These are phyloP conservation scores for Bothriochloa decipiens DNA, from an alignment of 176 grass and related monocot species.

Conservation along the genomic window DNA sequence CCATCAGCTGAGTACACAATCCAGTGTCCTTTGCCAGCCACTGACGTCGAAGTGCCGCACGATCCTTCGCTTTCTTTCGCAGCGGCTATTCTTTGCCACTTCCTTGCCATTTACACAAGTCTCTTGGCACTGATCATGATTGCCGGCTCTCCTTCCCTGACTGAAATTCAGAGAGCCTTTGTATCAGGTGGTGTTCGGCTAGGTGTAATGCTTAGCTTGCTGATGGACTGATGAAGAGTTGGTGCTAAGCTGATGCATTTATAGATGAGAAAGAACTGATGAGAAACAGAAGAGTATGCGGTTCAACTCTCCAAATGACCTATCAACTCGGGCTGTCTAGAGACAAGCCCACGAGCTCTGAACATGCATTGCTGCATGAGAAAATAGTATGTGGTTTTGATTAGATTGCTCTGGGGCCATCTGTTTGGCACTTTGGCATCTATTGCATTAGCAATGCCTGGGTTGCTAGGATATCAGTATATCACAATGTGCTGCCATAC, in stretches of 20 bases:
- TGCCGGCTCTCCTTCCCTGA: background rate
- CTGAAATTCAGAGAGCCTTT: background rate
- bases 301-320: background rate
- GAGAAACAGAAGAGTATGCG: background rate
- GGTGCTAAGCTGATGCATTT: slow-evolving; percentile 21
- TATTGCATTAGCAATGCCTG: background rate
- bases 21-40: too few species aligned
- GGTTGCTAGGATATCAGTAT: background rate
- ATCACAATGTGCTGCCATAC: slow-evolving; percentile 23
- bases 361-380: slow-evolving; percentile 28
- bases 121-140: slow-evolving; percentile 34
- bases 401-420: slow-evolving; percentile 22
- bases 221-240: slow-evolving; percentile 25
- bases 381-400: slow-evolving; percentile 13
- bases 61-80: background rate
- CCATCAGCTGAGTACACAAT: slow-evolving; percentile 43
- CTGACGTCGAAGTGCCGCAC: background rate
- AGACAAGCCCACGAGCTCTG: slow-evolving; percentile 43
- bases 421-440: background rate
- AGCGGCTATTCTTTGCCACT: slow-evolving; percentile 22
- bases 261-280: background rate
- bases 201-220: background rate
- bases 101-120: slow-evolving; percentile 26
- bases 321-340: slow-evolving; percentile 28
- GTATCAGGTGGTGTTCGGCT: slow-evolving; percentile 22